Conservation (phyloP, 2,329 filamentous ascomycete genomes). For the Verticillium dahliae region DNA sequence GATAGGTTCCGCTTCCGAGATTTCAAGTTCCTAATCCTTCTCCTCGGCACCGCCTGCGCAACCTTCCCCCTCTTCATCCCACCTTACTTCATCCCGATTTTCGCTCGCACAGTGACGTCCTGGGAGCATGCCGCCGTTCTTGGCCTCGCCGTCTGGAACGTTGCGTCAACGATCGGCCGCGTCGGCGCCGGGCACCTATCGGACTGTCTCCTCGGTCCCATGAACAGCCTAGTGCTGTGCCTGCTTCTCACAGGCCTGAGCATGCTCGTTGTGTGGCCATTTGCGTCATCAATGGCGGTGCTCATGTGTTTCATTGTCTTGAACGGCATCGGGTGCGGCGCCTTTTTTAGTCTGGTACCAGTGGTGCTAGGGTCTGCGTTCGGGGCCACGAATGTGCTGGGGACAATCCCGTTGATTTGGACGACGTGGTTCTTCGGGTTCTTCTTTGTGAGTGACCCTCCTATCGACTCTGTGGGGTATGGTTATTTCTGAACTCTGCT, state of each 20-base stretch:
- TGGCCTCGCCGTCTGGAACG: conserved; percentile 18
- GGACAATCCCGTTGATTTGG: conserved; percentile 19
- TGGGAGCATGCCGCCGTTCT: conserved; percentile 14
- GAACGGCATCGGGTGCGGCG: conserved; percentile 20
- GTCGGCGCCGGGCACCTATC: conserved; percentile 17
- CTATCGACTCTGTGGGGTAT: too few species aligned
- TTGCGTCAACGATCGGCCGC: conserved; percentile 18
- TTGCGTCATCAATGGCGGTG: conserved; percentile 15
- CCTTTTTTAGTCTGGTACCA: conserved; percentile 20
- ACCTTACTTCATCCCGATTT: conserved; percentile 21
- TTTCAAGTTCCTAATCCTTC: conserved; percentile 14
- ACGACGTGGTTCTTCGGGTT: conserved; percentile 20
- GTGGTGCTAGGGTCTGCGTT: conserved; percentile 15
- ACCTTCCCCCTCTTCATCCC: conserved; percentile 20
- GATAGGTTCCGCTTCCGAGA: conserved; percentile 18
- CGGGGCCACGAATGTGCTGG: conserved; percentile 16
- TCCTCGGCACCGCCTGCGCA: conserved; percentile 14
- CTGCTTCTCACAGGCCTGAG: conserved; percentile 17
- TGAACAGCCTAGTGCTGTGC: conserved; percentile 18
- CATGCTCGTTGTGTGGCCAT: conserved; percentile 17
- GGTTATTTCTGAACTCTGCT: not conserved
- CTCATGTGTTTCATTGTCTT: conserved; percentile 16
- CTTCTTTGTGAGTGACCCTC: conserved; percentile 15
- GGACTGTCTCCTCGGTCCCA: conserved; percentile 17
- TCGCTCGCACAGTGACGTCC: conserved; percentile 15